Evolutionary conservation across 2,329 filamentous ascomycete genomes (phyloP), one percentile per base, ranked within the genome.

Genomic region (Aspergillus thermomutatus): DNA sequence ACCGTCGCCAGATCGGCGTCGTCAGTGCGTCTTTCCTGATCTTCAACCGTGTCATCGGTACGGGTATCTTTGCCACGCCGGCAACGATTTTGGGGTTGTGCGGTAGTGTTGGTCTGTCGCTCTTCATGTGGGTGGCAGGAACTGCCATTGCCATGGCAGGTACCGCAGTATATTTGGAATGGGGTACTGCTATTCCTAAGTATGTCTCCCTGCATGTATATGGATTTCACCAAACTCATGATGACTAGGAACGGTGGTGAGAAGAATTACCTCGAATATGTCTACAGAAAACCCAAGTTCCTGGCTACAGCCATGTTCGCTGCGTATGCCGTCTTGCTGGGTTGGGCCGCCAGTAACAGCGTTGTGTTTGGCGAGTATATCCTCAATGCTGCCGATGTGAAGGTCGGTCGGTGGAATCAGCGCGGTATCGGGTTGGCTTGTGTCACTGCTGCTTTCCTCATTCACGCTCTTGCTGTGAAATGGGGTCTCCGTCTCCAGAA

Each of bases 261-360:
- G 62, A 77, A 80, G 50, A 78, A 82, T 41, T 83, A 83, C 63
- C 77, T 83, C 45, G 80, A 83, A 68, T 79, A 80, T 40, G 79
- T 82, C 37, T 83, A 79, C 64, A 74, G 70, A 49, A 77, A 73
- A 21, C 82, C 82, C 27, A 76, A 72, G 55, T 83, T 80, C 69
- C 71, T 82, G 5, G 80, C 76, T 3, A 83, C 80, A 7, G 82
- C 80, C 56, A 80, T 79, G 72, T 82, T 80, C 64, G 82, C 80
- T 63, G 72, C 79, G 1, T 81, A 82, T 52, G 77, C 77, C 4
- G 74, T 82, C 4, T 67, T 82, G 10, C 72, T 82, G 4, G 80
- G 80, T 5, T 82, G 81, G 74, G 79, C 79, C 3, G 76, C 80
- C 1, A 79, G 79, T 19, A 82, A 82, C 66, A 80, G 78, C 48